Conservation (phyloP, 1,139 yeast genomes). For the Kluyveromyces marxianus region DNA sequence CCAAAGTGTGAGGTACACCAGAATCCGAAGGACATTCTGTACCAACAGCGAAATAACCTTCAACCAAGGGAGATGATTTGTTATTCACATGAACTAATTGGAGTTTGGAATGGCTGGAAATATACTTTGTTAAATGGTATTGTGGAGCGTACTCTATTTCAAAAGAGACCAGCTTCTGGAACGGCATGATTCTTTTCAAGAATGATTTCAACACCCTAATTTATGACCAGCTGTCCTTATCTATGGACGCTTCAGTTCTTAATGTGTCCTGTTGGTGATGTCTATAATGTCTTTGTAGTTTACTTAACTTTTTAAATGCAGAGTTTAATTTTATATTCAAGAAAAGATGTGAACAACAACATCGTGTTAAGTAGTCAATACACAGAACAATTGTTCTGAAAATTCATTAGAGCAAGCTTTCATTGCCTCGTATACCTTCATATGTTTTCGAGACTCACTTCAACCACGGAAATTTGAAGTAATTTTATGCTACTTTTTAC, state of each 20-base stretch:
- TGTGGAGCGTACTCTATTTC: conserved; percentile 32
- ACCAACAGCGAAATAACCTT: conserved; percentile 91
- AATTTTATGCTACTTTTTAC: no score
- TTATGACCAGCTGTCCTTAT: neutral
- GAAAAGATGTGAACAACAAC: no score
- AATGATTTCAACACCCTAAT: neutral
- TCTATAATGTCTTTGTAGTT: no score
- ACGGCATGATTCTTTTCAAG: conserved; percentile 14
- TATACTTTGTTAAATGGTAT: conserved; percentile 26
- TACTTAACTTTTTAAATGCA: no score
- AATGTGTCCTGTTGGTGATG: no score
- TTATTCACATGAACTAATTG: conserved; percentile 64
- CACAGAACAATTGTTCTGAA: no score
- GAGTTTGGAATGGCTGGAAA: conserved; percentile 59
- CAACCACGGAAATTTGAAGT: no score
- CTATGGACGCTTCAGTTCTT: neutral
- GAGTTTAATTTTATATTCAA: no score
- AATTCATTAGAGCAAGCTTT: no score
- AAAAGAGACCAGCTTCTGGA: conserved; percentile 27
- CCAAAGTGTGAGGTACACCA: conserved; percentile 94
- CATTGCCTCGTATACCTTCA: no score
- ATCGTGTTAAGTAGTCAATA: no score
- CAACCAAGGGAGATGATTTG: conserved; percentile 82
- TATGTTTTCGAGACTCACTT: no score
- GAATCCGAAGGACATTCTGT: conserved; percentile 82